Base-by-base conservation (phyloP, 768 basidiomycete species). In the Mycena epipterygia region DNA sequence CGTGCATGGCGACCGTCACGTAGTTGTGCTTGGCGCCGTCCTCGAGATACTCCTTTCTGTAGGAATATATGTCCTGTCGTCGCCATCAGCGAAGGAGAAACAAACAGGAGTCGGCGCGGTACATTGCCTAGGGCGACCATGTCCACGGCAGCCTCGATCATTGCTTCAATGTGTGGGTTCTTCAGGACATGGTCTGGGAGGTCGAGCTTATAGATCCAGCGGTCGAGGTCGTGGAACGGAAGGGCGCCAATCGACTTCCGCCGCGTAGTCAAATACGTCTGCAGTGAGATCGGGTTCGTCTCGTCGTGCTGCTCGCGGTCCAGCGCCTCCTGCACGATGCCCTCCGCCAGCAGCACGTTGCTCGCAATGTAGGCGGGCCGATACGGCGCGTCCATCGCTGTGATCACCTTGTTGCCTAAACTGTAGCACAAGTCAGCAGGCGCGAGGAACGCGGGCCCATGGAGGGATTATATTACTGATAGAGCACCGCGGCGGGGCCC, bases 31-130 rank as follows among this genome's bases (percentile, higher is more conserved):
- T 57, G 3, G 76, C 76, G 23, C 73, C 73, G 32, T 72, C 74
- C 39, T 74, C 76, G 8, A 62, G 61, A 16, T 72, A 73, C 37
- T 77, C 77, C 51, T 78, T 78, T 23, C 73, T 60, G 52, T 76
- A 78, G 1, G 77, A 78, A 48, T 76, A 72, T 3, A 78, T 59
- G 56, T 78, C 77, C 77, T 78, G 64, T 16, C 42, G 32, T 3
- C 41, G 25, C 29, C 19, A 35, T 59, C 2, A 70, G 37, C 11
- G 27, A n/a, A 29, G 5, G 14, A 11, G 42, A 30, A 44, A 59
- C 14, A 33, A 44, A 27, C 12, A 21, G n/a, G 1, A 35, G 33
- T 14, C 3, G 23, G n/a, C n/a, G n/a, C 32, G 27, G 51, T 19
- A 77, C 76, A 66, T 77, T 77, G 0, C 67, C 56, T 9, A 77